Evolutionary conservation across 768 basidiomycete species (phyloP).

Genomic region (Pleurotus giganteus): DNA sequence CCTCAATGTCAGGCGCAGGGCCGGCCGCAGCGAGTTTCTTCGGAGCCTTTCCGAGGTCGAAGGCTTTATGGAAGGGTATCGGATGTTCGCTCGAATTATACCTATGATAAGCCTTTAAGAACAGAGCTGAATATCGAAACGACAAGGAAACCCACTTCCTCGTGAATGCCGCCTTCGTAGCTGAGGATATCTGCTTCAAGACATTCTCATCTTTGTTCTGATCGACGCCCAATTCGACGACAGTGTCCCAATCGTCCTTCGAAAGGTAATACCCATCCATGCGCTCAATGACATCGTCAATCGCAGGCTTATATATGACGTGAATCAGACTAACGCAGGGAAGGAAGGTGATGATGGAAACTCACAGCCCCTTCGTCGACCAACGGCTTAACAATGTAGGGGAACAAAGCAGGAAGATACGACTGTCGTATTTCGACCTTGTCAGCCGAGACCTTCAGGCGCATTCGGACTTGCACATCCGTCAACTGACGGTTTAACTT

Average conservation of each 20-base stretch:
- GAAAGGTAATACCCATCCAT: constrained; percentile 96
- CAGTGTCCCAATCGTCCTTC: constrained; percentile 95
- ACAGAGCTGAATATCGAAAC: background rate
- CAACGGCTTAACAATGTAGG: constrained; percentile 77
- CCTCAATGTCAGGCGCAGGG: constrained; percentile 86
- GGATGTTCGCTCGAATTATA: constrained; percentile 92
- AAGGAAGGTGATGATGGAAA: constrained; percentile 18
- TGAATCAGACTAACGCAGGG: constrained; percentile 7
- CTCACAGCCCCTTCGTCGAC: constrained; percentile 71
- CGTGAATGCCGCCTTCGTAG: constrained; percentile 85
- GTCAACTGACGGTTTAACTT: constrained; percentile 79
- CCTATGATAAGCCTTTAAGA: constrained; percentile 34
- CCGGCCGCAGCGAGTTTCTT: constrained; percentile 73
- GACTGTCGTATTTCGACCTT: constrained; percentile 86
- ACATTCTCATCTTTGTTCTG: constrained; percentile 70
- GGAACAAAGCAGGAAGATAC: constrained; percentile 88
- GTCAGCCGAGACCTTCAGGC: constrained; percentile 89
- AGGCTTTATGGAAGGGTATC: constrained; percentile 90
- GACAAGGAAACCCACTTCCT: constrained; percentile 54
- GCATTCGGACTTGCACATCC: constrained; percentile 95
- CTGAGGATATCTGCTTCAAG: constrained; percentile 78
- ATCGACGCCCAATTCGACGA: constrained; percentile 91
- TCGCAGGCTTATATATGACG: constrained; percentile 54
- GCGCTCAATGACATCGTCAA: constrained; percentile 76
- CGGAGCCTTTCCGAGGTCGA: constrained; percentile 71